Evolutionary conservation across 768 basidiomycete genomes (phyloP).

Genomic region (Tricholoma saponaceum): DNA sequence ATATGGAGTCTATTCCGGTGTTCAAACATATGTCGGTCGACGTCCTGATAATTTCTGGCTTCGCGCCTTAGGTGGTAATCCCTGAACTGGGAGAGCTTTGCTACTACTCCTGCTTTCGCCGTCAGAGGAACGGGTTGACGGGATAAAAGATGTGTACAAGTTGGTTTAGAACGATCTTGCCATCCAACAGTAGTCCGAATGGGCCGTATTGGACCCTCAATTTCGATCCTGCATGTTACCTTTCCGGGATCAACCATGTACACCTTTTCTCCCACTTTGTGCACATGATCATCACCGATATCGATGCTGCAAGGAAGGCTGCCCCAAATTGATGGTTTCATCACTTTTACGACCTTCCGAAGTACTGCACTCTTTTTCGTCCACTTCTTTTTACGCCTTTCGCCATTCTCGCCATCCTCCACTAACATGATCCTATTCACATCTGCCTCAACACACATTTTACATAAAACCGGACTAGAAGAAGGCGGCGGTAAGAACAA

Average conservation of each 20-base stretch:
- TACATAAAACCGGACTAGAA: not conserved
- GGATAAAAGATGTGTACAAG: not conserved
- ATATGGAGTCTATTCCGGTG: not conserved
- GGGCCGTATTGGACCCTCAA: slow-evolving; percentile 22
- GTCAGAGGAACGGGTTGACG: not conserved
- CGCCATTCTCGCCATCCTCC: slow-evolving; percentile 16
- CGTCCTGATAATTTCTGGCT: not conserved
- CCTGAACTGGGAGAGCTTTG: not conserved
- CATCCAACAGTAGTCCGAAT: slow-evolving; percentile 21
- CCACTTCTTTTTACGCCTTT: slow-evolving; percentile 3
- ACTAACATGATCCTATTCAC: slow-evolving; percentile 11
- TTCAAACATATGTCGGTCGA: not conserved
- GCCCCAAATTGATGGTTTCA: not conserved
- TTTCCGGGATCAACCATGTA: not conserved
- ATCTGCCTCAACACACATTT: not conserved
- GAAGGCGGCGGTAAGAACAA: not conserved
- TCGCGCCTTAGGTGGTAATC: not conserved
- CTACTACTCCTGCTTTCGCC: not conserved
- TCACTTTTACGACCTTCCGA: not conserved
- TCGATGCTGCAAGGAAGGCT: not conserved
- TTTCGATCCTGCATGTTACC: not conserved
- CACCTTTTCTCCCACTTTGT: not conserved
- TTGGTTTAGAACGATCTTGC: not conserved
- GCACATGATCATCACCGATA: not conserved
- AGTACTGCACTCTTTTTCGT: slow-evolving; percentile 2